Percentiles rank a stretch among this genome's conserved stretches.
Conservation (phyloP, 345 rosid genomes). For the Lepidium africanum region DNA sequence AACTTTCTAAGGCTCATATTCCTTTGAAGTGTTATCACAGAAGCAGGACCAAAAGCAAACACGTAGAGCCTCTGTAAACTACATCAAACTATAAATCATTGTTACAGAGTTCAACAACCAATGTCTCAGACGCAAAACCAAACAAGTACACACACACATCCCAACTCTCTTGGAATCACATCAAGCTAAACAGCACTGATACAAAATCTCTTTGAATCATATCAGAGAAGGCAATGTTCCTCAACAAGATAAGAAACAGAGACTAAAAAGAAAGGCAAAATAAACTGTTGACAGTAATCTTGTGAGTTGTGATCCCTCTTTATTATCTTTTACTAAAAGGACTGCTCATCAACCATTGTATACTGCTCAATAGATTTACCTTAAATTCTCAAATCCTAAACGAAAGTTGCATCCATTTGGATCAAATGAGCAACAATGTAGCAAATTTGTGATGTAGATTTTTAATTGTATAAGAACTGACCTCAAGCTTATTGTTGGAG, state of each 20-base stretch:
- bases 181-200: neutral
- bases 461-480: constrained; percentile 9
- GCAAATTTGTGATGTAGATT: neutral
- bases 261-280: neutral
- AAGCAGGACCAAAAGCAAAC: neutral
- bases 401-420: neutral
- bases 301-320: neutral
- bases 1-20: neutral
- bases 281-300: neutral
- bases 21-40: neutral
- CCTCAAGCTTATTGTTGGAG: constrained; percentile 75
- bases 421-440: neutral
- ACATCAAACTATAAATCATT: neutral
- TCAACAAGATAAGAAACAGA: neutral
- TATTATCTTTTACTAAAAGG: neutral
- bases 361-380: neutral
- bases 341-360: neutral
- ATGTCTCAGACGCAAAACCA: neutral
- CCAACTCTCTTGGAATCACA: neutral
- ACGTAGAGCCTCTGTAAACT: neutral
- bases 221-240: neutral
- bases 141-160: neutral
- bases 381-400: neutral
- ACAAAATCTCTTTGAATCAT: neutral
- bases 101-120: neutral